These are phyloP conservation scores for Quercus lobata DNA, from an alignment of 331 rosid species.

Conservation along the genomic window DNA sequence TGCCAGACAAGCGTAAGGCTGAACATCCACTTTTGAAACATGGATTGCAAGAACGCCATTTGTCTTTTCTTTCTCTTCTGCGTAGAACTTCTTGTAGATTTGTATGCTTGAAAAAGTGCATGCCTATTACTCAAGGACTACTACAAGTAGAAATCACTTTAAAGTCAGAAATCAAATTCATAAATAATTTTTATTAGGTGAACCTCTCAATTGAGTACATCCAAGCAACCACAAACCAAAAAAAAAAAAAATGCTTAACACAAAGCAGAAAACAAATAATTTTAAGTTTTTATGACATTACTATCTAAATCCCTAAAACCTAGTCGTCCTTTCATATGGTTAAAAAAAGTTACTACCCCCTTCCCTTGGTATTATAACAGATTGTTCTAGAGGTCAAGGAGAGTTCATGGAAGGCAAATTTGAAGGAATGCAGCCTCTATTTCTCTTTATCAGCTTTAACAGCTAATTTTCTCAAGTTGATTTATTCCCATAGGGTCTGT, in stretches of 20 bases:
- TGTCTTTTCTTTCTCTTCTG: slow-evolving; percentile 44
- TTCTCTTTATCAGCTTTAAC: not conserved
- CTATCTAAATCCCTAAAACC: not conserved
- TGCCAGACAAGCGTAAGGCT: slow-evolving; percentile 55
- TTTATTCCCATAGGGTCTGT: not conserved
- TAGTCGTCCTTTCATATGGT: not conserved
- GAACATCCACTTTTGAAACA: slow-evolving; percentile 45
- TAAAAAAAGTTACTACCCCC: not conserved
- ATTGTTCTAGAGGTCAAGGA: not conserved
- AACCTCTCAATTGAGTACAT: not conserved
- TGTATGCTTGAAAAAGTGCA: slow-evolving; percentile 47
- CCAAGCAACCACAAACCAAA: not conserved
- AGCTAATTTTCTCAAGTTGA: not conserved
- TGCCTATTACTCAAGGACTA: slow-evolving; percentile 7
- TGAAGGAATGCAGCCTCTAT: not conserved
- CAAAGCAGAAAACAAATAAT: not conserved
- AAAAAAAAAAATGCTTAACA: not conserved
- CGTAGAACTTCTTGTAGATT: slow-evolving; percentile 51
- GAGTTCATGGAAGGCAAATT: not conserved
- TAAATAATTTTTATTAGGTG: not conserved
- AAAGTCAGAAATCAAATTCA: not conserved
- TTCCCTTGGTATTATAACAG: not conserved
- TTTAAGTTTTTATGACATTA: not conserved
- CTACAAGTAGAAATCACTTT: not conserved
- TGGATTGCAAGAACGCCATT: slow-evolving; percentile 60